Evolutionary conservation across 768 basidiomycete species (phyloP).

Genomic region (Neoboletus brunneissimus): DNA sequence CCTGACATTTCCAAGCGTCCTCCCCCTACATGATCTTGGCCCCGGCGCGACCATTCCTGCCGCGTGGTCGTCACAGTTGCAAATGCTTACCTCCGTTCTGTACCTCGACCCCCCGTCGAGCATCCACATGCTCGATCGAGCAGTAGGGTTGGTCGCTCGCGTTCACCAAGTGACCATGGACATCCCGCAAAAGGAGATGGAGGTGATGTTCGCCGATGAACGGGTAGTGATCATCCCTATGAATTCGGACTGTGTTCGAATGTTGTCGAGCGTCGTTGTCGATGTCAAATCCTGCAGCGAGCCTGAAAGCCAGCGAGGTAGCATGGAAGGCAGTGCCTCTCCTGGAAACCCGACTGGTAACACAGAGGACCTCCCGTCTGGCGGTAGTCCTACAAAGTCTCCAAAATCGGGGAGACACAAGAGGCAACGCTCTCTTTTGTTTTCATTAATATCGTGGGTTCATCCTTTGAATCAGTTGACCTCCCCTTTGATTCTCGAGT

Average conservation of each 20-base stretch:
- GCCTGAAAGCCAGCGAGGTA: conserved; percentile 28
- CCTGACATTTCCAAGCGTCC: conserved; percentile 46
- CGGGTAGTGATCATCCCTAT: conserved; percentile 48
- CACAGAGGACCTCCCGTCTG: conserved; percentile 15
- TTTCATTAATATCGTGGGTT: conserved; percentile 60
- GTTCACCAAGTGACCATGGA: conserved; percentile 64
- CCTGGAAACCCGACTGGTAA: conserved; percentile 18
- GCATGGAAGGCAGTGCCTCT: conserved; percentile 30
- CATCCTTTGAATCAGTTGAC: background rate
- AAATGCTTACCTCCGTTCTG: conserved; percentile 44
- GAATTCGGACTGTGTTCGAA: conserved; percentile 38
- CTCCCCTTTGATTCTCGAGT: background rate
- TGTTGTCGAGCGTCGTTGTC: conserved; percentile 48
- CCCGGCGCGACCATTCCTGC: conserved; percentile 38
- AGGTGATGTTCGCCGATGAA: conserved; percentile 60
- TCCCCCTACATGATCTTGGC: conserved; percentile 36
- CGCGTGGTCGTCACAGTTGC: conserved; percentile 56
- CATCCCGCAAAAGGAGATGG: conserved; percentile 43
- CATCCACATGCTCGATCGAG: conserved; percentile 59
- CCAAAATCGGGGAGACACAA: conserved; percentile 52
- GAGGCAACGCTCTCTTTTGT: conserved; percentile 67
- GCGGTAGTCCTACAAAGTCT: conserved; percentile 23
- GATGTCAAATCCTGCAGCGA: conserved; percentile 52
- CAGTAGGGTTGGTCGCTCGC: conserved; percentile 54
- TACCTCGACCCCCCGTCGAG: conserved; percentile 51